Base-by-base conservation (phyloP, 805 yeast genomes). In the Candida glaebosa region DNA sequence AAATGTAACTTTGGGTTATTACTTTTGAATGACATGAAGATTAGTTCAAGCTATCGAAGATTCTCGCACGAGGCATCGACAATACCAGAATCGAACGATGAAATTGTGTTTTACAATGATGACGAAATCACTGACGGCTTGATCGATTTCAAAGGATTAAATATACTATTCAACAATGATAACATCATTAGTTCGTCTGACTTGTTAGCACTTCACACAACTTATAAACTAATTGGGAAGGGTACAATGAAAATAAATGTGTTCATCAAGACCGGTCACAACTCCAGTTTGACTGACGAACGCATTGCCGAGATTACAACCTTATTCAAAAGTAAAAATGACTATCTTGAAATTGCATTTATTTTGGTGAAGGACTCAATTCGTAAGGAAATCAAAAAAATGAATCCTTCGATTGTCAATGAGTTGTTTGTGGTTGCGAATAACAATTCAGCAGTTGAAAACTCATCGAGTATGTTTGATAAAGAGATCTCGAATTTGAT, bases 111-210 rank as follows among this genome's bases (percentile, higher is more conserved):
- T n/a, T 32, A 34, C 20, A 37, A 31, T 10, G 42, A 34, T 26
- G 47, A 45, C 24, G 30, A 47, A 40, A 22, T 41, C 26, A 42
- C 48, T 8, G 43, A 43, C 17, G 37, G 52, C 8, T 38, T 48
- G 14, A 43, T 49, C 34, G 46, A 43, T 5, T 42, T 49, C 17
- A 48, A 47, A 18, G 31, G 56, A 1, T 31, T 64, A 9, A 61
- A 59, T 46, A 46, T 65, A 14, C 49, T 67, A 10, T 47, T 66
- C 35, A 56, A 50, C 37, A 63, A 62, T 43, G 64, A 58, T 38
- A 64, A 64, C 45, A 43, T 60, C 9, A 49, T 67, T 39, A 61
- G 67, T 43, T 43, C 59, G 2, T 60, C 63, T 25, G 73, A 67
- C 41, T 52, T 65, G 33, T 56, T 67, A 31, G 53, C 65, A 1